phyloP scores from a whole-genome alignment of 306 rosid species.

The Ziziphus jujuba region DNA sequence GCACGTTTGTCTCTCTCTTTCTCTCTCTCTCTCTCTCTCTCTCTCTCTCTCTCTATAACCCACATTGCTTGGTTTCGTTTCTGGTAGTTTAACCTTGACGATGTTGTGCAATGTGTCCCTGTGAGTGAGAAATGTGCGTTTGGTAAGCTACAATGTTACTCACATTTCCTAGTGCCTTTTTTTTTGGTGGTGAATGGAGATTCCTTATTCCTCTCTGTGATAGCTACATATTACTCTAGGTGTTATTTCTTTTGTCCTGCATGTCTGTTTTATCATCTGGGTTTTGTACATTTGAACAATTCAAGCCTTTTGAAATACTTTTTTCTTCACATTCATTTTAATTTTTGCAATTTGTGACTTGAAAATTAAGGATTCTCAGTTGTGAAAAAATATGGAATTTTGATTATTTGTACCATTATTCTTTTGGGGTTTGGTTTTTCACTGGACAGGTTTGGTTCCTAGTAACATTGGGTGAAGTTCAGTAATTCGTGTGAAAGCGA shows the following conservation, averaged over 20 bases:
- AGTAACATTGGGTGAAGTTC: neutral
- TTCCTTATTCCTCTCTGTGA: conserved; percentile 6
- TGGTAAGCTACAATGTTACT: conserved; percentile 10
- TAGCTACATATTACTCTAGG: neutral
- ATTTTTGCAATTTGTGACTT: conserved; percentile 14
- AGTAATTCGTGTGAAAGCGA: conserved; percentile 5
- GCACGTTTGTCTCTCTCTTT: conserved; percentile 26
- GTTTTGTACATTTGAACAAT: neutral
- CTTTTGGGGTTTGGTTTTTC: neutral
- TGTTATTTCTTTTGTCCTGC: conserved; percentile 26
- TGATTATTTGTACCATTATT: conserved; percentile 14
- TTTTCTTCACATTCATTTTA: conserved; percentile 6
- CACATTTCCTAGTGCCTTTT: conserved; percentile 2
- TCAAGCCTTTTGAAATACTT: neutral
- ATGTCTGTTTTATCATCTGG: conserved; percentile 25
- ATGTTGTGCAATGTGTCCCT: neutral
- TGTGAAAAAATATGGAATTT: conserved; percentile 13
- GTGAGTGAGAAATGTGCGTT: conserved; percentile 22
- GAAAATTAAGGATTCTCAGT: conserved; percentile 9
- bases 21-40: conserved; percentile 10
- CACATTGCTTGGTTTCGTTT: conserved; percentile 16
- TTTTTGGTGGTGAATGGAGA: neutral
- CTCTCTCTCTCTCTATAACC: conserved; percentile 11
- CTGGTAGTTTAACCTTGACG: neutral
- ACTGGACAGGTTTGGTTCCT: conserved; percentile 7